Percentiles rank a stretch among this genome's conserved stretches.
phyloP scores from a whole-genome alignment of 176 grass and related monocot species.

The Phyllostachys edulis region DNA sequence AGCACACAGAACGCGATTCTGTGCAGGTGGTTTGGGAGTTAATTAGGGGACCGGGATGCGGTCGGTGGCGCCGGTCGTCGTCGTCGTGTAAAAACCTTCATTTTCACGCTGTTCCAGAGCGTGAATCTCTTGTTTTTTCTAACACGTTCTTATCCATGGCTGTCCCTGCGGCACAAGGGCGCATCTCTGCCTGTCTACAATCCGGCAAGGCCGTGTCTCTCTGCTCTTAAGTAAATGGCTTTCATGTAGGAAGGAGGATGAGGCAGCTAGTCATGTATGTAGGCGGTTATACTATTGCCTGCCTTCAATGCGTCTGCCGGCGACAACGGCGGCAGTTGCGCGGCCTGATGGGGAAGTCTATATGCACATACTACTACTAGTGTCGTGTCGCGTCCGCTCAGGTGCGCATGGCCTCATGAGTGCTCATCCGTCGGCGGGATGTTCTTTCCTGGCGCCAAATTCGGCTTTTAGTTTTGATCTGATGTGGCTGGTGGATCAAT shows the following conservation, averaged over 20 bases:
- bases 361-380: neutral
- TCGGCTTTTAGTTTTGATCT: neutral
- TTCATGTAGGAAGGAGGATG: neutral
- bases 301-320: neutral
- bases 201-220: neutral
- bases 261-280: neutral
- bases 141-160: neutral
- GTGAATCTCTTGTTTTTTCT: too few relatives aligned
- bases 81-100: neutral
- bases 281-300: neutral
- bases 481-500: neutral
- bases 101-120: neutral
- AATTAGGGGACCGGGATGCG: slow-evolving; percentile 24
- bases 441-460: neutral
- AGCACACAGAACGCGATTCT: neutral
- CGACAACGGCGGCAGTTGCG: slow-evolving; percentile 11
- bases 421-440: neutral
- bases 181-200: slow-evolving; percentile 20
- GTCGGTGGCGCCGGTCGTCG: neutral
- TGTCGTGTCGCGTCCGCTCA: neutral
- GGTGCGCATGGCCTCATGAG: neutral
- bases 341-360: neutral
- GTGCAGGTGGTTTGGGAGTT: neutral
- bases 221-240: neutral
- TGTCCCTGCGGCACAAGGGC: neutral